Evolutionary conservation across 1,284 basidiomycete genomes (phyloP).

Genomic region (Moesziomyces antarcticus): DNA sequence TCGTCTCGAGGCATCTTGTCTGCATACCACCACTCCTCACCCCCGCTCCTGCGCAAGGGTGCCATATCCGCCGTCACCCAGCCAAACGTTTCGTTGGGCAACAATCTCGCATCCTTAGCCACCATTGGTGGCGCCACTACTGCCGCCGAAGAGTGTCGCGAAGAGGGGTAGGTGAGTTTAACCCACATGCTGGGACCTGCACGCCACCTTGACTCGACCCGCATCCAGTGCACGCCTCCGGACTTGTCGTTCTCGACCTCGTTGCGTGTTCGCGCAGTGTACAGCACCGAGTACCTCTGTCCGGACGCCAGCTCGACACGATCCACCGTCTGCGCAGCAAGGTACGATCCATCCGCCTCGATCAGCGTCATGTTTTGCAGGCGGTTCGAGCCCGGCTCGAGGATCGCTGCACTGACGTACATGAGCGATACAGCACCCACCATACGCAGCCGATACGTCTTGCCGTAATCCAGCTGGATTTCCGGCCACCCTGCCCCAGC

Average conservation of each 20-base stretch:
- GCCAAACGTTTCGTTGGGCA: slow-evolving; percentile 38
- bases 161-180: slow-evolving; percentile 20
- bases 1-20: slow-evolving; percentile 24
- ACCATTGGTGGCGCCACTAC: neutral
- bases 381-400: slow-evolving; percentile 7
- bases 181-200: slow-evolving; percentile 36
- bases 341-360: slow-evolving; percentile 55
- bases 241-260: slow-evolving; percentile 35
- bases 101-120: slow-evolving; percentile 6
- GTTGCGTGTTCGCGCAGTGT: slow-evolving; percentile 10
- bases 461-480: slow-evolving; percentile 46
- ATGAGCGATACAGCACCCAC: slow-evolving; percentile 38
- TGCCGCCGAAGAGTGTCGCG: neutral
- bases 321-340: slow-evolving; percentile 24
- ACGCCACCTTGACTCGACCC: slow-evolving; percentile 48
- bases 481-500: neutral
- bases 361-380: slow-evolving; percentile 45
- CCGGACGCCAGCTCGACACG: slow-evolving; percentile 50
- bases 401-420: slow-evolving; percentile 31
- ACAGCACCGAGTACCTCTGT: slow-evolving; percentile 55
- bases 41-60: slow-evolving; percentile 6
- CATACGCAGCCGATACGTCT: slow-evolving; percentile 45
- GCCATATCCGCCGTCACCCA: slow-evolving; percentile 34
- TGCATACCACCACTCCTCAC: slow-evolving; percentile 16
- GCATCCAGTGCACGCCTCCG: slow-evolving; percentile 48